Base-by-base conservation (phyloP, 78 protist species). In the Pigoraptor vietnamica region DNA sequence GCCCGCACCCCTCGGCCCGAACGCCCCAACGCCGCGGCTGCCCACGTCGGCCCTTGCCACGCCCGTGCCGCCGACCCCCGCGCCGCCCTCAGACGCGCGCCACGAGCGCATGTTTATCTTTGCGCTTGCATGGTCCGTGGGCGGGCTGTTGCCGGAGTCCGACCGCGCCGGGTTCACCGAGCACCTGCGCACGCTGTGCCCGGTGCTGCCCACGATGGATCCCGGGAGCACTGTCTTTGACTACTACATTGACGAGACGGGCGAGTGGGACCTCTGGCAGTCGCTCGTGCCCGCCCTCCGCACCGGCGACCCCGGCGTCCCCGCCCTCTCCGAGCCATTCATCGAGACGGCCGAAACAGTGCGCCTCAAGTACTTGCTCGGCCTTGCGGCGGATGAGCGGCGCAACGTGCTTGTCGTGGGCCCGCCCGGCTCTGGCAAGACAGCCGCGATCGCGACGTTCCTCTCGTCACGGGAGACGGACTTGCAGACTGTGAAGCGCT, bases 401-500 rank as follows among this genome's bases (percentile, higher is more conserved):
- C 95, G 36, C 10, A 0, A 35, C 40, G 94, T 95, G 25, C 91
- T 96, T 34, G 23, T 97, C 81, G 90, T 48, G 23, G 98, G 98
- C 21, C 37, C 81, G n/a, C 93, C 98, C 0, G 98, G 98, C 0
- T 92, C 87, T 0, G 98, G 98, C 37, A 97, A 97, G 95, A 36
- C 95, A 0, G 94, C 94, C 32, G 40, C 95, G 1, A 91, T 89
- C 6, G 89, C 56, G 10, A 93, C 23, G 92, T 95, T 98, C 34
- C 89, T 96, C 32, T 94, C 87, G 38, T 98, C 99, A 0, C 81
- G 97, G 40, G 94, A 93, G 86, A 83, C 91, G 0, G 82, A 96
- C n/a, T 93, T 93, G 24, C 37, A 86, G 23, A 14, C 24, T 0
- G 81, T 34, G 0, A 94, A 91, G 32, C 33, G 1, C 33, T 93